Evolutionary conservation across 2,329 filamentous ascomycete genomes (phyloP).

Genomic region (Verticillium zaregamsianum): DNA sequence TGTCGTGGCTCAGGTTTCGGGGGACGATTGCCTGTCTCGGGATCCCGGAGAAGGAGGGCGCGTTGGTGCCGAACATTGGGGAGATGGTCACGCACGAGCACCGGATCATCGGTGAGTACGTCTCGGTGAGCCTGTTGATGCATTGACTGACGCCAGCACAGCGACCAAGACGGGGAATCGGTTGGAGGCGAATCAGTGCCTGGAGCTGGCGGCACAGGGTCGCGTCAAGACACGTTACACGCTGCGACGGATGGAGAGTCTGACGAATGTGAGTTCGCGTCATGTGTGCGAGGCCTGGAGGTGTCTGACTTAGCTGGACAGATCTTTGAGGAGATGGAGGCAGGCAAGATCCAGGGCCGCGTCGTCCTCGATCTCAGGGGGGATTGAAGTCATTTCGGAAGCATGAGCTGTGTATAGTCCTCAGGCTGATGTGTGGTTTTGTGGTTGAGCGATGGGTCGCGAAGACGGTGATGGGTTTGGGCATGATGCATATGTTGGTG

Average conservation of each 20-base stretch:
- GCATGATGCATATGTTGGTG: neutral
- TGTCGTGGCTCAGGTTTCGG: constrained; percentile 19
- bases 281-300: neutral
- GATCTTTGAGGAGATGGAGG: constrained; percentile 11
- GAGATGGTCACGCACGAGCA: constrained; percentile 8
- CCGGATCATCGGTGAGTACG: constrained; percentile 9
- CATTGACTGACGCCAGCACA: neutral
- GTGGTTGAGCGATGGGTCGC: neutral
- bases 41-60: constrained; percentile 14
- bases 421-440: neutral
- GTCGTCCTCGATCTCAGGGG: constrained; percentile 9
- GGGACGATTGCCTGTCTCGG: constrained; percentile 23
- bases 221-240: constrained; percentile 10
- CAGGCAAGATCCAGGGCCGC: constrained; percentile 9
- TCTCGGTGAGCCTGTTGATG: neutral
- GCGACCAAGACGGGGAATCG: constrained; percentile 11
- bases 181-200: constrained; percentile 11
- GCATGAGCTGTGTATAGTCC: neutral
- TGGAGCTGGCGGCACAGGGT: constrained; percentile 10
- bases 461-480: neutral
- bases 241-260: constrained; percentile 10
- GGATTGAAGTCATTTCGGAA: neutral
- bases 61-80: constrained; percentile 6
- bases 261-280: constrained; percentile 8
- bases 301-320: neutral